Conservation (phyloP, 495 filamentous ascomycete species). For the Gamarada debralockiae region DNA sequence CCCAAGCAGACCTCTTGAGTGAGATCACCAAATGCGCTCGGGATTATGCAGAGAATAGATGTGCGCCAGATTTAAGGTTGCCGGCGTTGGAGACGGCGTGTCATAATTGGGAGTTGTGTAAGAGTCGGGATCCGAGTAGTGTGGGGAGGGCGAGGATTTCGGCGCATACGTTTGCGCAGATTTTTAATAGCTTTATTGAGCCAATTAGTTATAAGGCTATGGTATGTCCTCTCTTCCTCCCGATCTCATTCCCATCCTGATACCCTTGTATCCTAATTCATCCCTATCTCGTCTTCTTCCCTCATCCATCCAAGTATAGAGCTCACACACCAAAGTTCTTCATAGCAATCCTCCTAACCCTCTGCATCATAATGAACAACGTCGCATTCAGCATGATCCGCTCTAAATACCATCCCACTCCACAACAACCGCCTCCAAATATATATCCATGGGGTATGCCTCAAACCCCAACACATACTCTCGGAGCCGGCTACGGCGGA, state of each 20-base stretch:
- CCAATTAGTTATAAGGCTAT: slow-evolving; percentile 71
- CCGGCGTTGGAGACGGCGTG: slow-evolving; percentile 74
- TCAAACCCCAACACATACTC: slow-evolving; percentile 22
- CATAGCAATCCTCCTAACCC: slow-evolving; percentile 49
- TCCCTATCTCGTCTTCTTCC: too few species aligned
- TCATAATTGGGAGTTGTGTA: slow-evolving; percentile 78
- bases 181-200: slow-evolving; percentile 69
- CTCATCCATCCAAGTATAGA: too few species aligned
- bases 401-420: too few species aligned
- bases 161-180: slow-evolving; percentile 75
- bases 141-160: slow-evolving; percentile 64
- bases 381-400: slow-evolving; percentile 47
- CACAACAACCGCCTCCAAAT: too few species aligned
- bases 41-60: slow-evolving; percentile 70
- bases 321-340: too few species aligned
- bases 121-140: slow-evolving; percentile 70
- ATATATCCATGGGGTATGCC: too few species aligned
- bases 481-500: too few species aligned
- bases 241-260: not conserved
- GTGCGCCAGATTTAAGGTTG: slow-evolving; percentile 52
- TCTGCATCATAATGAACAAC: slow-evolving; percentile 52
- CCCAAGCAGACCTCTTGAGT: slow-evolving; percentile 53
- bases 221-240: slow-evolving; percentile 35
- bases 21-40: slow-evolving; percentile 69
- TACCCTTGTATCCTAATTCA: too few species aligned